Base-by-base conservation (phyloP, 805 yeast genomes). In the Cyberlindnera maritima region DNA sequence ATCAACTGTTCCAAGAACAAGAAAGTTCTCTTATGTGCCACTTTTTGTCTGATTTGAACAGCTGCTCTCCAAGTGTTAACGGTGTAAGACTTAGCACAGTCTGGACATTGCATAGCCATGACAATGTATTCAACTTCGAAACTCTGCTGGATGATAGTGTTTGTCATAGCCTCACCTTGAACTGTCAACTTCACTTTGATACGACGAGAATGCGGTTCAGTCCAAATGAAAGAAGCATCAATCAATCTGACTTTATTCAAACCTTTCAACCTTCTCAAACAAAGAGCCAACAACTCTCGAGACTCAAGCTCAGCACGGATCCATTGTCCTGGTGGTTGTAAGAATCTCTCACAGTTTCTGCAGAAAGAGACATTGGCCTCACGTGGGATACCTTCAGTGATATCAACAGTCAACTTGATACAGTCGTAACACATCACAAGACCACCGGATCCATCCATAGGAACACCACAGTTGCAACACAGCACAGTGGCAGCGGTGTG, bases 161-260 rank as follows among this genome's bases (percentile, higher is more conserved):
- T 89, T 25, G 84, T 75, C 80, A 90, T 83, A 20, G 97, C 97
- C 66, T 94, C 99, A 56, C 97, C 97, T 68, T 92, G 98, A 26
- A 94, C 96, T 0, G 97, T 89, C 45, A 94, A 70, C 62, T 91
- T 90, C 53, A 95, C 81, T 66, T 90, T 82, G 50, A 92, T 81
- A 74, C 99, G 84, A 68, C 99, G 80, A 23, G 97, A 90, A 67
- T 94, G 99, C 3, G 99, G 99, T 71, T 94, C 99, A 1, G 99
- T 94, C 99, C 99, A 94, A 52, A 95, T 81, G 60, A 91, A 94
- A 5, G 91, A 79, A 2, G 99, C 99, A 70, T 94, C 98, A 36
- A 89, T 81, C 50, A 94, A 72, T 58, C 97, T 75, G 39, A 90
- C 94, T 61, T 87, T 86, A 55, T 80, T 83, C 56, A 94, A 74